Evolutionary conservation across 2,329 filamentous ascomycete species (phyloP), one percentile per base, ranked within the genome.

Genomic region (Ophiosphaerella korrae): DNA sequence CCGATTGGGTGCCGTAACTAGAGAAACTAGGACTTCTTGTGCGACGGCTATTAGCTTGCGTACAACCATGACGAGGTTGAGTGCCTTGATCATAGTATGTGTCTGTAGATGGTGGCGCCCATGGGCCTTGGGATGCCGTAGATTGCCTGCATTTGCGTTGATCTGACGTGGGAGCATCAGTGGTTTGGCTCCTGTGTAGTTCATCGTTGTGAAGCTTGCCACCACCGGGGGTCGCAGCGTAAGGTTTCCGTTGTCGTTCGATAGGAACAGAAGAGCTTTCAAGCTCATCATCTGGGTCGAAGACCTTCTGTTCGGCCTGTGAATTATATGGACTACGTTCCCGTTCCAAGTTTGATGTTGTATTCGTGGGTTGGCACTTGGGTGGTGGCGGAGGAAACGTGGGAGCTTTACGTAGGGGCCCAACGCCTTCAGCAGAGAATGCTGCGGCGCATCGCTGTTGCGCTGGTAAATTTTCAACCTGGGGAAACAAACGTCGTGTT

Each of bases 401-500:
- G 26, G 70, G 69, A 16, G 67, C 64, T 52, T 59, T 68, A 34
- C 69, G 71, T 5, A 75, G 63, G 2, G 68, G 68, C 14, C 68
- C 66, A 16, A 71, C 66, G 7, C 70, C 70, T 48, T 83, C 78
- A 57, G 80, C 77, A 26, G 78, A 77, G 14, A 92, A 77, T 1
- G 83, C 81, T 37, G 82, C 79, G 14, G 86, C 82, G 7, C 92
- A 75, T 16, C 84, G 75, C 53, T 86, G 82, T 48, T 84, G 82
- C 1, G 83, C 77, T 29, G 82, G 76, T 0, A 80, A 63, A 58
- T 90, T 84, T 1, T 82, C 78, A 7, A 73, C 71, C 0, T 77
- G 75, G 0, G 91, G 91, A 34, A 96, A 83, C 3, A 94, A 78
- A 44, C 88, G 82, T 35, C 90, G 80, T 1, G 89, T 87, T 2